Conservation (phyloP, 2,329 filamentous ascomycete genomes). For the Cladorrhinum sp. region DNA sequence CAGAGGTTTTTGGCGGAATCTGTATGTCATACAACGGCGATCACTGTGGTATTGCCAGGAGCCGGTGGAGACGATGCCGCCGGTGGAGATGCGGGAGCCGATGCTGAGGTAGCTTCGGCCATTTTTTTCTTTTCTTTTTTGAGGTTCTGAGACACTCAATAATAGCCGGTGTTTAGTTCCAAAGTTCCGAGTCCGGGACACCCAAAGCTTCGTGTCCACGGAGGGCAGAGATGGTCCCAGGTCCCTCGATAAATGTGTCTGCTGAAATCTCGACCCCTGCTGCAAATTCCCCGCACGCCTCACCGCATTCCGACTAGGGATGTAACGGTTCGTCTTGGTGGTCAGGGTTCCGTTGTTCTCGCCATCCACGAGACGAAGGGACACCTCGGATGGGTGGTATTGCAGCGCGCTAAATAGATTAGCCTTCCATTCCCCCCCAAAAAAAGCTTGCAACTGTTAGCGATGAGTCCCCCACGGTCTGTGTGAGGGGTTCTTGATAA, state of each 20-base stretch:
- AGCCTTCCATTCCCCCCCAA: no score
- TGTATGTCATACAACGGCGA: not conserved
- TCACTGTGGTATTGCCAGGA: not conserved
- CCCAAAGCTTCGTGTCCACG: not conserved
- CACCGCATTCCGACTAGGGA: not conserved
- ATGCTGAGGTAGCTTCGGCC: not conserved
- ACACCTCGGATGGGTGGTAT: not conserved
- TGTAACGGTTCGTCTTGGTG: not conserved
- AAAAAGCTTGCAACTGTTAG: no score
- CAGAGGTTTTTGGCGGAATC: no score
- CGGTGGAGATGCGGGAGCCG: not conserved
- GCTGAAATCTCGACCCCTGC: not conserved
- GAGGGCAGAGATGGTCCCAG: not conserved
- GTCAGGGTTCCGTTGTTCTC: not conserved
- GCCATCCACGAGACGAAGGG: not conserved
- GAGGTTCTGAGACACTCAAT: not conserved
- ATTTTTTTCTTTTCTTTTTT: not conserved
- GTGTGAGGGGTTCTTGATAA: no score
- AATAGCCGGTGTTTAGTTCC: not conserved
- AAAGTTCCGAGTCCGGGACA: not conserved
- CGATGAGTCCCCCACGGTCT: no score
- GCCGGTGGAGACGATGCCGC: not conserved
- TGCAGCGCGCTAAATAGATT: not conserved
- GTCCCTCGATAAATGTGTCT: not conserved
- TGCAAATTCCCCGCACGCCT: not conserved